These are phyloP conservation scores for Oemleria cerasiformis DNA, from an alignment of 306 rosid genomes.

Conservation along the genomic window DNA sequence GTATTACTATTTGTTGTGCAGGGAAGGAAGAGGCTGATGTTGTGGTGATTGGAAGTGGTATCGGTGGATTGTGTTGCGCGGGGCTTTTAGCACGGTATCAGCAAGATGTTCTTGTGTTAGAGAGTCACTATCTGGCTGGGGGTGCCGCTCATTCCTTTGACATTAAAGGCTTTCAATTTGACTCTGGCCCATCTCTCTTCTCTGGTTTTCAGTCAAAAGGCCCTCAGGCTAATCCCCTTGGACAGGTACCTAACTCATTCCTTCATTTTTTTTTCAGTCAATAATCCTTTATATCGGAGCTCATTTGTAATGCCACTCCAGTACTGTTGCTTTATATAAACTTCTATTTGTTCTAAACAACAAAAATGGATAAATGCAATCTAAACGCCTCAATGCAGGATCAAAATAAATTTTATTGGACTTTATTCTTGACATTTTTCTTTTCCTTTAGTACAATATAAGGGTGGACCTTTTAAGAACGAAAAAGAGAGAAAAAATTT, in stretches of 20 bases:
- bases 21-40: constrained; percentile 69
- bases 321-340: too few species aligned
- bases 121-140: constrained; percentile 80
- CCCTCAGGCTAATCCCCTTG: constrained; percentile 91
- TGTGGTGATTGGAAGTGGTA: constrained; percentile 81
- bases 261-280: background rate
- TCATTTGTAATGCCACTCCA: too few species aligned
- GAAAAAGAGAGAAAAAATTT: too few species aligned
- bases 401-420: too few species aligned
- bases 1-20: constrained; percentile 6
- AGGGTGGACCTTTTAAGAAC: too few species aligned
- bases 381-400: too few species aligned
- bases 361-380: too few species aligned
- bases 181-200: constrained; percentile 87
- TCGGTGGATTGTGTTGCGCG: constrained; percentile 80
- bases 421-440: too few species aligned
- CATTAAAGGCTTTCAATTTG: constrained; percentile 70
- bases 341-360: too few species aligned
- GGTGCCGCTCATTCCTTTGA: constrained; percentile 92
- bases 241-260: constrained; percentile 39
- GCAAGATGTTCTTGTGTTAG: constrained; percentile 73
- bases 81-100: constrained; percentile 77
- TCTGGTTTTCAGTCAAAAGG: constrained; percentile 92
- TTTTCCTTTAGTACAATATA: too few species aligned
- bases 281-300: too few species aligned